Base-by-base conservation (phyloP, 495 filamentous ascomycete species). In the Aspergillus ostianus region DNA sequence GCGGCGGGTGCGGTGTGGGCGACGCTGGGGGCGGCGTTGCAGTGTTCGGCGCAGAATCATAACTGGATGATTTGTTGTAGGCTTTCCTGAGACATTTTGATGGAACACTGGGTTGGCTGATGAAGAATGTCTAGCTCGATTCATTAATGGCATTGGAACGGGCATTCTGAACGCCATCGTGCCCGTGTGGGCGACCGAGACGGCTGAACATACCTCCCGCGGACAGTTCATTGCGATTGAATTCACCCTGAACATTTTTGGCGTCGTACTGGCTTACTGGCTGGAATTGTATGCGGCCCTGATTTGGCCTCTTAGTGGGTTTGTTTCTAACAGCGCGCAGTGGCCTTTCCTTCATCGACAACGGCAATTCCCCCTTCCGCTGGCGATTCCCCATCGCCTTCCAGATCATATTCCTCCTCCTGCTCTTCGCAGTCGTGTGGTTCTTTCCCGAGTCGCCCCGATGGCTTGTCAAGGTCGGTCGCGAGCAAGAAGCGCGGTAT, bases 351-450 rank as follows among this genome's bases (percentile, higher is more conserved):
- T 84, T 78, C 63, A 77, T 86, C 63, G 78, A 86, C 49, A 74
- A 73, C 27, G 83, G 83, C 36, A 70, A 71, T 26, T 83, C 83
- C 6, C 59, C 83, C 19, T 79, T 88, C 64, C 77, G 80, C 55
- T 90, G 87, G 87, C 73, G 87, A 26, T 88, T 90, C 64, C 87
- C 87, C 0, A 85, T 90, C 60, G 87, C 82, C 0, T 89, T 90
- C 73, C 87, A 90, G 65, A 88, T 89, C 56, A 72, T 87, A 51
- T 84, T 84, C 29, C 76, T 89, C 1, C 64, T 88, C n/a, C 53
- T 84, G 20, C 68, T 78, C 0, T 72, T 78, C 21, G 59, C 58
- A 6, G 71, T 67, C 12, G 77, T 87, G 48, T 87, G 82, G 82
- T 82, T 84, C 69, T 84, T 87, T 67, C 85, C 86, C 23, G 85